Base-by-base conservation (phyloP, 345 rosid species). In the Barbarea vulgaris region DNA sequence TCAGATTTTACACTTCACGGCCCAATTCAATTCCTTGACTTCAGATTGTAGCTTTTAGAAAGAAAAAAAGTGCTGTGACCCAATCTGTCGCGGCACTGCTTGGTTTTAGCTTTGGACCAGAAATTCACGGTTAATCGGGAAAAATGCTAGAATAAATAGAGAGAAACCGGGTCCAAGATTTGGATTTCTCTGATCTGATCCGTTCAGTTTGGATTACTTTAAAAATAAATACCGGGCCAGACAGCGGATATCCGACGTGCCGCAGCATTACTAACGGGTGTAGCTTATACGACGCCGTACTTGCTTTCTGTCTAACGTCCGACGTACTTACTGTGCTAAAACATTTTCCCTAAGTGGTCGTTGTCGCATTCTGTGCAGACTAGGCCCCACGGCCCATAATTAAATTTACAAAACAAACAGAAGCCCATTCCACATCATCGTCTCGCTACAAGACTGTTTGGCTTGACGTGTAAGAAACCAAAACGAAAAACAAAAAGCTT, bases 351-450 rank as follows among this genome's bases (percentile, higher is more conserved):
- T 58, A 39, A 51, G 69, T 37, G 54, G 68, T 60, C 37, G 36
- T 51, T 68, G 64, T 75, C 79, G 63, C 69, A 41, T 69, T 37
- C 27, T 60, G 42, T 62, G 58, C 15, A 31, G 48, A 42, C 21
- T 62, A 13, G 80, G 13, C 58, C 70, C 80, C 65, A 76, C 15
- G 75, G 75, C 75, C 75, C 75, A 76, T 76, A 36, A 39, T 30
- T 41, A 18, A 46, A 67, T 17, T 52, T 30, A 42, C 13, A 41
- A 69, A 31, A 76, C 17, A 75, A 27, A 69, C 17, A 54, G 9
- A 76, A 25, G 64, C 80, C 80, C 80, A 62, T 39, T 69, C 51
- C 4, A 69, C 57, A 31, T 31, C 63, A 67, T 22, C 66, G 14
- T 68, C 68, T 27, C 54, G 34, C 68, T 39, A 25, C 27, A 6